phyloP scores from a whole-genome alignment of 2,329 filamentous ascomycete species.

The Coniochaeta pulveracea region DNA sequence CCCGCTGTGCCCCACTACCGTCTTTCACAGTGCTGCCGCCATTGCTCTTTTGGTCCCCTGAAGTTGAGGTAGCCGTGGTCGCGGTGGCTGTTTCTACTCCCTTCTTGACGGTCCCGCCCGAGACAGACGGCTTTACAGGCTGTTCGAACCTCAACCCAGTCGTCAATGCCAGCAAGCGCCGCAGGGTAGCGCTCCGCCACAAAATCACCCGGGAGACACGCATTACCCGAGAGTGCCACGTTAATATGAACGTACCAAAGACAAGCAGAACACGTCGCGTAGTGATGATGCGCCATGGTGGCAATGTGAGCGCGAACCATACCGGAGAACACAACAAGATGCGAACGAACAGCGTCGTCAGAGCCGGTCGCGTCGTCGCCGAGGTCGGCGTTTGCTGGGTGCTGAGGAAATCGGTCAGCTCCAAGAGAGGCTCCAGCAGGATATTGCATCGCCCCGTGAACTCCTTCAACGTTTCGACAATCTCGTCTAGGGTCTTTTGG shows the following conservation, averaged over 20 bases:
- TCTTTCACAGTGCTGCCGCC: conserved; percentile 10
- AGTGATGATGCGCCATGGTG: conserved; percentile 76
- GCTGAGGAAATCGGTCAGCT: conserved; percentile 85
- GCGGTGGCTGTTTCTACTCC: conserved; percentile 32
- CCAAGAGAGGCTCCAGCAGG: conserved; percentile 76
- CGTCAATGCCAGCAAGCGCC: conserved; percentile 56
- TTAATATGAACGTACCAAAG: conserved; percentile 75
- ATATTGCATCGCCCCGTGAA: conserved; percentile 90
- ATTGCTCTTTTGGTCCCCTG: conserved; percentile 5
- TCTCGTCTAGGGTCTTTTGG: conserved; percentile 93
- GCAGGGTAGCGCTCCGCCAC: conserved; percentile 74
- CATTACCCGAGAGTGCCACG: conserved; percentile 84
- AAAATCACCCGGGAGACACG: conserved; percentile 77
- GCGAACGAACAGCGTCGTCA: conserved; percentile 81
- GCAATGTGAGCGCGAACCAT: conserved; percentile 75
- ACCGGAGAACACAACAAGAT: conserved; percentile 80
- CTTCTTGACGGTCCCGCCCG: conserved; percentile 24
- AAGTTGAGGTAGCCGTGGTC: conserved; percentile 18
- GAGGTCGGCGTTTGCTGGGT: conserved; percentile 84
- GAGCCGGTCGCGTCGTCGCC: conserved; percentile 78
- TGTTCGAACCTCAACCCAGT: conserved; percentile 70
- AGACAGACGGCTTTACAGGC: conserved; percentile 21
- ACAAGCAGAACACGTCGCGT: conserved; percentile 75
- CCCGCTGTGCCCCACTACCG: conserved; percentile 17
- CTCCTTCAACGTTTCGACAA: conserved; percentile 83